Evolutionary conservation across 257 asterid genomes (phyloP).

Genomic region (Verbascum thapsus): DNA sequence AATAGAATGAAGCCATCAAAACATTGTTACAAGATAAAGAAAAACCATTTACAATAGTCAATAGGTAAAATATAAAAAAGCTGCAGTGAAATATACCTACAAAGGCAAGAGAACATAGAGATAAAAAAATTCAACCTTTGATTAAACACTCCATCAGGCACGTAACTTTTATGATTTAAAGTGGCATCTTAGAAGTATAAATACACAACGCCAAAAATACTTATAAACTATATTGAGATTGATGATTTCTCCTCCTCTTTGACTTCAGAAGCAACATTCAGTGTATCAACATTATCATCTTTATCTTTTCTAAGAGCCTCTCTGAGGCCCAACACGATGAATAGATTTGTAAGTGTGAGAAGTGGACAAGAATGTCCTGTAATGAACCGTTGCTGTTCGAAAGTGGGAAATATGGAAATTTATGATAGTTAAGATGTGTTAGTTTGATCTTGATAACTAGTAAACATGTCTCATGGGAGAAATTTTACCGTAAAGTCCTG

Average conservation of each 20-base stretch:
- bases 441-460: too few relatives aligned
- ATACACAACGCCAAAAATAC: not conserved
- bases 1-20: not conserved
- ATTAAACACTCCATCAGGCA: too few relatives aligned
- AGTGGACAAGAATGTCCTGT: slow-evolving; percentile 65
- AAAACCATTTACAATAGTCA: slow-evolving; percentile 3
- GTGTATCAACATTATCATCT: slow-evolving; percentile 25
- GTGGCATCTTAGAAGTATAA: not conserved
- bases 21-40: not conserved
- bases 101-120: not conserved
- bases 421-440: too few relatives aligned
- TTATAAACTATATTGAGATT: too few relatives aligned
- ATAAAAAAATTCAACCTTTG: not conserved
- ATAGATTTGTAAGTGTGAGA: slow-evolving; percentile 65
- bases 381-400: slow-evolving; percentile 65
- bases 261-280: slow-evolving; percentile 30
- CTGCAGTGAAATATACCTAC: not conserved
- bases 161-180: too few relatives aligned
- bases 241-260: slow-evolving; percentile 26
- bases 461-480: slow-evolving; percentile 5
- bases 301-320: slow-evolving; percentile 43
- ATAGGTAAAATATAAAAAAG: not conserved
- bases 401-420: too few relatives aligned
- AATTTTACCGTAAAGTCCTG: slow-evolving; percentile 59
- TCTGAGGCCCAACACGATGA: slow-evolving; percentile 64